A percentile compares a stretch with the other conserved stretches of the same genome.
phyloP scores from a whole-genome alignment of 352 stramenopile genomes.

The Phytophthora uliginosa region DNA sequence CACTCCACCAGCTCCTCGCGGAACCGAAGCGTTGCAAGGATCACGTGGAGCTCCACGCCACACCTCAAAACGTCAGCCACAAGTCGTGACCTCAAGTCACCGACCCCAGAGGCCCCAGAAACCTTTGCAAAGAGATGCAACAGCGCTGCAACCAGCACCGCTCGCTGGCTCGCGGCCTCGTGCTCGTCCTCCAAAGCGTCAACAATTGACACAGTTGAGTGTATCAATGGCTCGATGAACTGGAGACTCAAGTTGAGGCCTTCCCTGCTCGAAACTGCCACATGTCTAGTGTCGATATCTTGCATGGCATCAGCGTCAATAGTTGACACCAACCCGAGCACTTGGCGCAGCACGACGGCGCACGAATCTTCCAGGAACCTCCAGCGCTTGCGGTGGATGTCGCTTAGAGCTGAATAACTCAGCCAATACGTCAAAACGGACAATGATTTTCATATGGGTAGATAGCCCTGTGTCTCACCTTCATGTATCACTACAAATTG shows the following conservation, averaged over 20 bases:
- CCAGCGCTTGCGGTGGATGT: slow-evolving; percentile 73
- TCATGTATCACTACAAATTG: slow-evolving; percentile 35
- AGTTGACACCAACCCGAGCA: slow-evolving; percentile 24
- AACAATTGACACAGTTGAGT: slow-evolving; percentile 19
- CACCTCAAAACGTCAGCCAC: slow-evolving; percentile 36
- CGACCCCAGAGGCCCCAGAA: neutral
- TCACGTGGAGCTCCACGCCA: slow-evolving; percentile 46
- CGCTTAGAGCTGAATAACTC: slow-evolving; percentile 45
- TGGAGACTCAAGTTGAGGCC: slow-evolving; percentile 33
- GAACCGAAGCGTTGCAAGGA: slow-evolving; percentile 65
- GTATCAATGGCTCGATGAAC: slow-evolving; percentile 47
- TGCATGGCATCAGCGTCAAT: slow-evolving; percentile 9
- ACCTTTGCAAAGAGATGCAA: slow-evolving; percentile 47
- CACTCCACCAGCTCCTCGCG: slow-evolving; percentile 62
- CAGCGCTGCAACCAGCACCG: slow-evolving; percentile 48
- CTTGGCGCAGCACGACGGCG: slow-evolving; percentile 50
- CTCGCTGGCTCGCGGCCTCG: slow-evolving; percentile 29
- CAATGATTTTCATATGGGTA: neutral
- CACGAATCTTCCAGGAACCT: slow-evolving; percentile 77
- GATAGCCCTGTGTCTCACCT: slow-evolving; percentile 30
- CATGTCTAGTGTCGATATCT: neutral
- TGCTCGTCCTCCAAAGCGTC: slow-evolving; percentile 26
- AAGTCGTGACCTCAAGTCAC: slow-evolving; percentile 29
- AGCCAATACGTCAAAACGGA: neutral
- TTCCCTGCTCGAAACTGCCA: slow-evolving; percentile 17